Base-by-base conservation (phyloP, 2,329 filamentous ascomycete genomes). In the Ophiosphaerella narmari region DNA sequence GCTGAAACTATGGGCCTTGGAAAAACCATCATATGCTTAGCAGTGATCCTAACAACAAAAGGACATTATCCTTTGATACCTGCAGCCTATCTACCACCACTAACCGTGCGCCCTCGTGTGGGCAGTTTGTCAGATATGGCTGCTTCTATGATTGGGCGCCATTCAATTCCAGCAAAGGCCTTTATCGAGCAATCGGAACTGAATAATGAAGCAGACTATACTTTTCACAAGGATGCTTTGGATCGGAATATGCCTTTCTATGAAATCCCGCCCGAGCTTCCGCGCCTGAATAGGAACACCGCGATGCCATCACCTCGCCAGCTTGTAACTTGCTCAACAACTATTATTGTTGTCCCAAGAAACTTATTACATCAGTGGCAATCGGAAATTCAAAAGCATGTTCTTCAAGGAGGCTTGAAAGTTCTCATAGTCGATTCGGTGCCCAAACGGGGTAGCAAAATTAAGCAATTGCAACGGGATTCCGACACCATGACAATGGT, bases 331-430 rank as follows among this genome's bases (percentile, higher is more conserved):
- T 89, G 86, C 52, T 80, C 83, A 24, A 82, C 83, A 0, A 96
- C 88, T 0, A 76, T 97, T 3, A 78, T 96, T 14, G 82, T 97
- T 26, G 90, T 92, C 0, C 93, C 93, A 0, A 80, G 86, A 12
- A 97, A 97, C 65, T 78, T 97, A 21, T 77, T 96, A 3, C 81
- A 86, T 45, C 93, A 97, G 69, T 97, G 93, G 93, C 77, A 83
- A 45, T 80, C 85, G 9, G 91, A 97, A 65, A 91, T 97, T 9
- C 70, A 77, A 2, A 91, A 91, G 63, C 93, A 97, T 65, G 88
- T 91, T 0, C 71, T 79, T 31, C 57, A 67, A 5, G 75, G 74
- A 3, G 81, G 82, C 0, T 75, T 97, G 0, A 82, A 80, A 8
- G 80, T 91, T 0, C 75, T 94, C 0, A 75, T 87, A 0, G 72